These are phyloP conservation scores for Aspergillus conjunctus DNA, from an alignment of 495 filamentous ascomycete species.

Conservation along the genomic window DNA sequence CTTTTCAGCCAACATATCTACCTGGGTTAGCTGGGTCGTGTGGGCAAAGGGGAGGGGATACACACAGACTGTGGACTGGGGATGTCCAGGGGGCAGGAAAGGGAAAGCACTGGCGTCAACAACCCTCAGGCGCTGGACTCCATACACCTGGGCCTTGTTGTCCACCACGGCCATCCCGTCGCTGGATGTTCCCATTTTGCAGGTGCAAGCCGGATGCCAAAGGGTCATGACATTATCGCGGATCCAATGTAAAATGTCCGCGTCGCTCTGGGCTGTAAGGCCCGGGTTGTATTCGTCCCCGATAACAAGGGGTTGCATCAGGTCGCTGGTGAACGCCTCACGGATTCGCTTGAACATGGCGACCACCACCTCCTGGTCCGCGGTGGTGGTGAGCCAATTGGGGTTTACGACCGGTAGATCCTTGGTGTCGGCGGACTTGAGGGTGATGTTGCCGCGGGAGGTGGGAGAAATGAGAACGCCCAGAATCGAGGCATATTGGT, in stretches of 20 bases:
- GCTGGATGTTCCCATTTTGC: slow-evolving; percentile 50
- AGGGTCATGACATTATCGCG: slow-evolving; percentile 45
- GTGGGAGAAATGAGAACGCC: slow-evolving; percentile 47
- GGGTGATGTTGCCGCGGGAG: slow-evolving; percentile 57
- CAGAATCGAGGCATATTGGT: slow-evolving; percentile 51
- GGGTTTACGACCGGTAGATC: slow-evolving; percentile 58
- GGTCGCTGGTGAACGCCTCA: slow-evolving; percentile 33
- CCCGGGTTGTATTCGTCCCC: slow-evolving; percentile 58
- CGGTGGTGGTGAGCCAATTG: slow-evolving; percentile 54
- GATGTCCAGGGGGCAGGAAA: slow-evolving; percentile 58
- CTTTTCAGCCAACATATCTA: slow-evolving; percentile 62
- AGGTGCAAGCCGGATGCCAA: slow-evolving; percentile 56
- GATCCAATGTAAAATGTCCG: slow-evolving; percentile 51
- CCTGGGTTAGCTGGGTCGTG: slow-evolving; percentile 10
- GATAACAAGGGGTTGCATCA: slow-evolving; percentile 40
- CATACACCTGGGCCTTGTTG: slow-evolving; percentile 49
- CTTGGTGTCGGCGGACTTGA: slow-evolving; percentile 40
- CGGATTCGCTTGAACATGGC: slow-evolving; percentile 55
- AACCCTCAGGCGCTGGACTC: slow-evolving; percentile 55
- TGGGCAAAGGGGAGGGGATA: background rate
- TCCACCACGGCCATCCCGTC: slow-evolving; percentile 60
- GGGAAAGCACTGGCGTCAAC: slow-evolving; percentile 63
- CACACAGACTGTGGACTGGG: slow-evolving; percentile 53
- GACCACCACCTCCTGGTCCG: slow-evolving; percentile 56
- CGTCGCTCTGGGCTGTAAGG: slow-evolving; percentile 45